Evolutionary conservation across 331 rosid species (phyloP), one percentile per base, ranked within the genome.

Genomic region (Rosa hybrid): DNA sequence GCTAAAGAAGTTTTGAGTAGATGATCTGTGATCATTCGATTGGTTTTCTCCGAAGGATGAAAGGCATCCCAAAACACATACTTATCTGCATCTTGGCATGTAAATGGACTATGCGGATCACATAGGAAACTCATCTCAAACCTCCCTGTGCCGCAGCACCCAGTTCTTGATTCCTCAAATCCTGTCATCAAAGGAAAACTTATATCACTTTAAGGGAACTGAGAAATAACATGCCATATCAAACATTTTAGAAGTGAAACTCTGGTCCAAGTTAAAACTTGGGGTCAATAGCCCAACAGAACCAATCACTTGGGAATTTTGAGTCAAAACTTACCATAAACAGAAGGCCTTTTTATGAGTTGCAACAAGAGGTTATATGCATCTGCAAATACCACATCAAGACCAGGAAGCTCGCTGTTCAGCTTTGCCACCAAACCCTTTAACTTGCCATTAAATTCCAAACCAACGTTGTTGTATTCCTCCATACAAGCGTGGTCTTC

Each of bases 41-140:
- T 88, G 50, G 94, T 85, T 72, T 68, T 89, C 75, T 80, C 54
- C 5, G 94, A 81, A 42, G 90, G 88, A 79, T 92, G 97, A 65
- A 92, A 81, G 25, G 94, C 86, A 81, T 90, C 94, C 94, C 97
- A 91, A 71, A 91, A 91, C 11, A 86, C 97, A 34, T 73, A 89
- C 77, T 85, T 91, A 69, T 85, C 80, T 44, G 92, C 93, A 72
- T 91, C 90, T 75, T 49, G 41, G 86, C 96, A 91, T 21, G 92
- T 84, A 76, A 85, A 88, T 73, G 89, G 95, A 73, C 83, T 91
- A 1, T 87, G 42, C 10, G 85, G 88, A 46, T 78, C 79, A 38
- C 97, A 90, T 2, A 90, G 0, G 56, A 53, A 81, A 20, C 94
- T 69, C 94, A 91, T 91, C 86, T 91, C 97, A 68, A 80, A 83